A percentile compares a stretch with the other conserved stretches of the same genome.
Conservation (phyloP, 2,329 filamentous ascomycete species). For the Endocalyx cinctus region DNA sequence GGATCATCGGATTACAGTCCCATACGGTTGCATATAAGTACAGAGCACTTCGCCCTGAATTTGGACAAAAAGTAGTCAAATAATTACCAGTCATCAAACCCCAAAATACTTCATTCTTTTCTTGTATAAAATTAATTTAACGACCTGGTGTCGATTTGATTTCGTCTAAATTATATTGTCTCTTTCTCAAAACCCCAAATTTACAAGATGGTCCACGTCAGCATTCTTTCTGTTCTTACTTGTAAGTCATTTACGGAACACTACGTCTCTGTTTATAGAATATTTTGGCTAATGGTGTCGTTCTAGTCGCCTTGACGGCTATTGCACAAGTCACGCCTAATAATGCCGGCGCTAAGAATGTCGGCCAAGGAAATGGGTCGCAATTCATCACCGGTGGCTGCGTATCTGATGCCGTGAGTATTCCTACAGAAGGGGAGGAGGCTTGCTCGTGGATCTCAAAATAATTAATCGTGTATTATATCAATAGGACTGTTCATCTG, state of each 20-base stretch:
- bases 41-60: too few species aligned
- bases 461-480: too few species aligned
- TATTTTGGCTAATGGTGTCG: too few species aligned
- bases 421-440: not conserved
- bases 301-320: constrained; percentile 21
- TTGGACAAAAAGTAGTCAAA: too few species aligned
- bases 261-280: too few species aligned
- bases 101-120: too few species aligned
- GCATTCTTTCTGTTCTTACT: constrained; percentile 16
- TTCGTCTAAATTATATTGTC: not conserved
- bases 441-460: not conserved
- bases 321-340: constrained; percentile 26
- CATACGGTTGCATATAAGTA: too few species aligned
- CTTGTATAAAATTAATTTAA: not conserved
- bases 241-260: constrained; percentile 23
- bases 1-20: too few species aligned
- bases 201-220: constrained; percentile 28
- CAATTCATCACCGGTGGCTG: constrained; percentile 33
- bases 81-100: too few species aligned
- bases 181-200: not conserved
- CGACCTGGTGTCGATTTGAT: not conserved
- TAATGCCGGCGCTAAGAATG: constrained; percentile 25
- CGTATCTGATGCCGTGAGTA: constrained; percentile 20
- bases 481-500: constrained; percentile 20
- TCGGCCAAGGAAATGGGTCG: constrained; percentile 22